These are phyloP conservation scores for Ambrosia hybrid DNA, from an alignment of 140 eudicot species.

Conservation along the genomic window DNA sequence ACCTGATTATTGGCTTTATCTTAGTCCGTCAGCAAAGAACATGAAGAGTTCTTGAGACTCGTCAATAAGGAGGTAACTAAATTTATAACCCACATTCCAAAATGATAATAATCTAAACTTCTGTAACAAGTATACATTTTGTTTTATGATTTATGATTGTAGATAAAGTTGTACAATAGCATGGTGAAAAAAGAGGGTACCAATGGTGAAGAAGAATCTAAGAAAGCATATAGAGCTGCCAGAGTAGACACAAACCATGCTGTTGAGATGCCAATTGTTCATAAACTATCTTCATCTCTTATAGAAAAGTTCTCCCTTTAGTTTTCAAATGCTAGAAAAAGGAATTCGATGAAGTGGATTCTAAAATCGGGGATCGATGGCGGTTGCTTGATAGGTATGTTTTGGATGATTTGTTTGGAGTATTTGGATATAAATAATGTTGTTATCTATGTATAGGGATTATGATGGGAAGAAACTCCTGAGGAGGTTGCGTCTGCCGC, in stretches of 20 bases:
- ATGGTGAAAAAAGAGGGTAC: constrained; percentile 70
- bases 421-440: not conserved
- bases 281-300: constrained; percentile 70
- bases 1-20: constrained; percentile 26
- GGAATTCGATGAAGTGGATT: constrained; percentile 92
- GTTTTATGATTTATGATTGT: constrained; percentile 15
- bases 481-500: constrained; percentile 90
- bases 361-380: constrained; percentile 86
- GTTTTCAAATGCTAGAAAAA: constrained; percentile 51
- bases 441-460: constrained; percentile 42
- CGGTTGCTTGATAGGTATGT: constrained; percentile 69
- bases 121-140: not conserved
- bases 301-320: constrained; percentile 37
- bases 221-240: constrained; percentile 78
- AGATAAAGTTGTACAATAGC: constrained; percentile 67
- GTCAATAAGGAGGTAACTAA: constrained; percentile 71
- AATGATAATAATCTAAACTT: not conserved
- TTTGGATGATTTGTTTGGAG: too few relatives aligned
- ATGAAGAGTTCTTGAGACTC: constrained; percentile 77
- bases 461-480: constrained; percentile 81
- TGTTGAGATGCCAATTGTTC: constrained; percentile 49
- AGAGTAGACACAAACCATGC: constrained; percentile 52
- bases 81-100: not conserved
- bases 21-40: constrained; percentile 89
- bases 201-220: constrained; percentile 64